Base-by-base conservation (phyloP, 225 moss, liverwort and hornwort species). In the Marchantia paleacea region DNA sequence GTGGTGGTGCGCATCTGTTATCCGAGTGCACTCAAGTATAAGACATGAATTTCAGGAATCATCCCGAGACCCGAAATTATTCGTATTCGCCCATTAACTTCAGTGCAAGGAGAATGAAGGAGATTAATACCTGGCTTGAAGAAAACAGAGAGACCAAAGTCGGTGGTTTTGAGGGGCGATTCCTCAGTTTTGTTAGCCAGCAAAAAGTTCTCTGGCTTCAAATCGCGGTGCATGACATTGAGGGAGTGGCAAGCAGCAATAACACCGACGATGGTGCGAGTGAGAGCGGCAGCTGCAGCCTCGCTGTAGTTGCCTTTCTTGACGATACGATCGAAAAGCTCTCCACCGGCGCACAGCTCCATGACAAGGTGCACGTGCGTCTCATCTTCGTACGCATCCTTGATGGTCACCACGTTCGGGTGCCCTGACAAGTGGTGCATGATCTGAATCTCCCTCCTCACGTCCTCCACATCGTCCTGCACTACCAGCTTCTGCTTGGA, bases 401-500 rank as follows among this genome's bases (percentile, higher is more conserved):
- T 67, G 67, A 78, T 78, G 9, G 39, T 64, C 25, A 78, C 78
- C n/a, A 78, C 61, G 19, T 78, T 78, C 13, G 78, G 78, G 51
- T 78, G 61, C 24, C 78, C 78, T 0, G 64, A 66, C 67, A 78
- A 78, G 66, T 78, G 78, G 31, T 78, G 78, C 78, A 78, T 78
- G 78, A 78, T 78, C 30, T 78, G 78, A 52, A 78, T 78, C 78
- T 78, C 78, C 1, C 78, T 64, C 48, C 78, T 51, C 50, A 78
- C 78, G 52, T 78, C 78, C 24, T 78, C 78, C 25, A 78, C 78
- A 18, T 78, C 78, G 25, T 78, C 78, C 66, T 78, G 65, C 78
- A 78, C 65, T 9, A 78, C 78, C 24, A 78, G 66, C 47, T 78
- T 78, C 51, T 4, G 9, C 50, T 78, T 78, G 28, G 78, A 51